phyloP scores from a whole-genome alignment of 331 rosid species.

The Acacia concinna region DNA sequence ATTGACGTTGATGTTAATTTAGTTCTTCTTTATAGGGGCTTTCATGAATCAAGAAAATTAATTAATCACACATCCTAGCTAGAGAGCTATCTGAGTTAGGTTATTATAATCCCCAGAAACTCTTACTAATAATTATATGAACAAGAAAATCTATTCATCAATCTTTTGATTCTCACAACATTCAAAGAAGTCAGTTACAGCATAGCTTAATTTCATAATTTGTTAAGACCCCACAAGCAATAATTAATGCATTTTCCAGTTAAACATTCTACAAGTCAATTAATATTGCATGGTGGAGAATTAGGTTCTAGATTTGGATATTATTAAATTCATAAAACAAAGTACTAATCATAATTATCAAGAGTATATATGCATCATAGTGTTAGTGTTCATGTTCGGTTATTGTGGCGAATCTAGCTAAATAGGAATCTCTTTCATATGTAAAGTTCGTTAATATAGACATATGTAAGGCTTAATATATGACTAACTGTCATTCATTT shows the following conservation, averaged over 20 bases:
- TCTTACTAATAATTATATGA: not conserved
- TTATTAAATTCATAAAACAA: not conserved
- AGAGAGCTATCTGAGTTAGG: not conserved
- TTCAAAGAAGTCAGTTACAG: not conserved
- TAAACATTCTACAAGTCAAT: not conserved
- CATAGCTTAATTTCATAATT: constrained; percentile 4
- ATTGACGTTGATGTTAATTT: not conserved
- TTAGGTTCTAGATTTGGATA: not conserved
- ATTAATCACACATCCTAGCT: not conserved
- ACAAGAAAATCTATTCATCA: constrained; percentile 27
- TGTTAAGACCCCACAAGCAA: constrained; percentile 21
- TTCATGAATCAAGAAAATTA: not conserved
- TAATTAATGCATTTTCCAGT: constrained; percentile 6
- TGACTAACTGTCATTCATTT: not conserved
- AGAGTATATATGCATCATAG: not conserved
- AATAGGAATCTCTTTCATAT: not conserved
- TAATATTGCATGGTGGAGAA: not conserved
- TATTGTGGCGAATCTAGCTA: not conserved
- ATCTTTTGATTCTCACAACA: constrained; percentile 5
- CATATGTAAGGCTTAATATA: not conserved
- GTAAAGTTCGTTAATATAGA: not conserved
- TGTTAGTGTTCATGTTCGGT: not conserved
- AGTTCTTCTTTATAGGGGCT: not conserved
- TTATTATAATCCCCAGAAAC: constrained; percentile 9
- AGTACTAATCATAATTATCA: not conserved